Evolutionary conservation across 805 yeast species (phyloP).

Genomic region (Starmerella apicola): DNA sequence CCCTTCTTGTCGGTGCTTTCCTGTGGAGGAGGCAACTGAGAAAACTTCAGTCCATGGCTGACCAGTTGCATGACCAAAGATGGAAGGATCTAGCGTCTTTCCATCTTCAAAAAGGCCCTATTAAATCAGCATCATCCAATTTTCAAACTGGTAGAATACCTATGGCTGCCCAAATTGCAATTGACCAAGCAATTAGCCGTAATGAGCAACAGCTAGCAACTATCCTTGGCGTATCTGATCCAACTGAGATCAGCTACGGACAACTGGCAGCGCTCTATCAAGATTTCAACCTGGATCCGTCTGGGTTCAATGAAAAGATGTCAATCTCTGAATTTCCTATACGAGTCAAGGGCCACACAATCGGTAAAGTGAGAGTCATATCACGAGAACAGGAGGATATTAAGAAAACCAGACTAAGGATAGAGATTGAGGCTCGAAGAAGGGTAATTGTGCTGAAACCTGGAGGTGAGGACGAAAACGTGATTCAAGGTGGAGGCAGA

Average conservation of each 20-base stretch:
- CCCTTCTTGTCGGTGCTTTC: conserved; percentile 11
- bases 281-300: conserved; percentile 8
- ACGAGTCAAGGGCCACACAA: background rate
- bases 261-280: conserved; percentile 6
- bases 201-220: conserved; percentile 8
- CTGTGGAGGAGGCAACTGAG: conserved; percentile 2
- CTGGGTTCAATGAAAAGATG: conserved; percentile 11
- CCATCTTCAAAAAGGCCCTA: conserved; percentile 15
- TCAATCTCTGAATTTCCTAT: conserved; percentile 9
- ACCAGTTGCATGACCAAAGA: conserved; percentile 10
- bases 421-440: conserved; percentile 7
- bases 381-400: background rate
- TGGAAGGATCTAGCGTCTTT: conserved; percentile 16
- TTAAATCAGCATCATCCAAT: background rate
- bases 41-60: conserved; percentile 1
- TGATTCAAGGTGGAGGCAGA: conserved; percentile 5
- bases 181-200: conserved; percentile 5
- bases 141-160: conserved; percentile 7
- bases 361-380: conserved; percentile 9
- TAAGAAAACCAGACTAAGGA: background rate
- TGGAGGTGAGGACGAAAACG: background rate
- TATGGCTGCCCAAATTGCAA: conserved; percentile 6
- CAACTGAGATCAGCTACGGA: conserved; percentile 1
- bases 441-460: background rate
- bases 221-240: background rate